Percentiles rank a stretch among this genome's conserved stretches.
Evolutionary conservation across 495 filamentous ascomycete species (phyloP).

Genomic region (Penicillium antarcticum): DNA sequence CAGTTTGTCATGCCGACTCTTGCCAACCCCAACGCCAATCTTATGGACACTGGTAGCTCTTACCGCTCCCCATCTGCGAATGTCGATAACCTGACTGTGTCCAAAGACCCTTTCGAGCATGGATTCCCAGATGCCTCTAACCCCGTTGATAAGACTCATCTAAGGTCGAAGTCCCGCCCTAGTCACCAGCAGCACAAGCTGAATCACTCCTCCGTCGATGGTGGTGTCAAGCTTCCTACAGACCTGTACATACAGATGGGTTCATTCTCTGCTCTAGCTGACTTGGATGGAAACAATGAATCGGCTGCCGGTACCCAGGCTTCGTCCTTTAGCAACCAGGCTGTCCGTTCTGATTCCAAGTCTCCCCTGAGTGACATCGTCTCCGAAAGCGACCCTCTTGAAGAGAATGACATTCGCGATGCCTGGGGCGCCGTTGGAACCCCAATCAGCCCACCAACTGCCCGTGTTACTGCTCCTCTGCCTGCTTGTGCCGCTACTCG

Average conservation of each 20-base stretch:
- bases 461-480: no score
- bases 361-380: neutral
- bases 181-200: neutral
- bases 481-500: no score
- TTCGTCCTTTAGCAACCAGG: neutral
- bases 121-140: no score
- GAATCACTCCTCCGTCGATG: neutral
- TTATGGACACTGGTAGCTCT: no score
- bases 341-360: neutral
- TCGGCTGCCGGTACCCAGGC: neutral
- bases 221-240: neutral
- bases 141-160: no score
- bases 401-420: neutral
- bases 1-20: no score
- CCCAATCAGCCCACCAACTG: neutral
- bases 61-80: no score
- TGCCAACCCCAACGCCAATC: no score
- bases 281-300: no score
- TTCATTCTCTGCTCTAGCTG: no score
- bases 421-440: slow-evolving; percentile 3
- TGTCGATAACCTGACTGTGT: no score
- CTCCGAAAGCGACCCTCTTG: neutral
- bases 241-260: neutral
- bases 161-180: neutral
- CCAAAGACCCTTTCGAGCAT: no score